Evolutionary conservation across 768 basidiomycete species (phyloP).

Genomic region (Trametes gibbosa): DNA sequence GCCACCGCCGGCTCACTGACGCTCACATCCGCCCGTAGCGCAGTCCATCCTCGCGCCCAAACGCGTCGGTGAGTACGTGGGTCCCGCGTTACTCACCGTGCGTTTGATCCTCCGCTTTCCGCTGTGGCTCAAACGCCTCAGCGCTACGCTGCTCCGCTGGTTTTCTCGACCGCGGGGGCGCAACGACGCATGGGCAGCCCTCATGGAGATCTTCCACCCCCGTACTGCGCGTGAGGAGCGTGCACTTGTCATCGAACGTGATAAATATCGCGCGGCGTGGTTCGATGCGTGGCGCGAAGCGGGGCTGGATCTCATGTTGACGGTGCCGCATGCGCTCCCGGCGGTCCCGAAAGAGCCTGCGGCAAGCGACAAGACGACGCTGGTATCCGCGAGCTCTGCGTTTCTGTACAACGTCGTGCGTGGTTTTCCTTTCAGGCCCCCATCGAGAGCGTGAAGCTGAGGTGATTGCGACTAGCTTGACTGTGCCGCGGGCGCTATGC

Average conservation of each 20-base stretch:
- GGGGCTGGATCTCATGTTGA: conserved; percentile 38
- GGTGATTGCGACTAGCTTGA: conserved; percentile 35
- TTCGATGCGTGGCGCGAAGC: conserved; percentile 23
- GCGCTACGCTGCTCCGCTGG: conserved; percentile 25
- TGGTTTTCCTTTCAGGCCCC: background rate
- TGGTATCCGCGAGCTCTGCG: conserved; percentile 32
- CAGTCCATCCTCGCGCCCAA: conserved; percentile 16
- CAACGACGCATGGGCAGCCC: conserved; percentile 28
- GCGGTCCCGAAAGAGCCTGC: conserved; percentile 34
- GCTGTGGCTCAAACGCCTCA: conserved; percentile 23
- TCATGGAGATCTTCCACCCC: conserved; percentile 22
- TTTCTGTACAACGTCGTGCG: conserved; percentile 47
- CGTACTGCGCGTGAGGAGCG: conserved; percentile 26
- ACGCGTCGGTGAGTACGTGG: conserved; percentile 23
- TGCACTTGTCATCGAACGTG: conserved; percentile 24
- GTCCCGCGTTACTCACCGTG: conserved; percentile 18
- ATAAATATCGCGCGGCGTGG: conserved; percentile 28
- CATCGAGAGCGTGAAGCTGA: background rate
- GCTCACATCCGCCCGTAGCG: background rate
- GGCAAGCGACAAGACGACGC: conserved; percentile 27
- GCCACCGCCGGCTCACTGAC: background rate
- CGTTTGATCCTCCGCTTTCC: conserved; percentile 24
- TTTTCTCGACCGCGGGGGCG: conserved; percentile 26
- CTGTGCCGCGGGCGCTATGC: conserved; percentile 44
- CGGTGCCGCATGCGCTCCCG: conserved; percentile 38